phyloP scores from a whole-genome alignment of 1,139 yeast genomes.

The Debaryomyces psychrophilus region DNA sequence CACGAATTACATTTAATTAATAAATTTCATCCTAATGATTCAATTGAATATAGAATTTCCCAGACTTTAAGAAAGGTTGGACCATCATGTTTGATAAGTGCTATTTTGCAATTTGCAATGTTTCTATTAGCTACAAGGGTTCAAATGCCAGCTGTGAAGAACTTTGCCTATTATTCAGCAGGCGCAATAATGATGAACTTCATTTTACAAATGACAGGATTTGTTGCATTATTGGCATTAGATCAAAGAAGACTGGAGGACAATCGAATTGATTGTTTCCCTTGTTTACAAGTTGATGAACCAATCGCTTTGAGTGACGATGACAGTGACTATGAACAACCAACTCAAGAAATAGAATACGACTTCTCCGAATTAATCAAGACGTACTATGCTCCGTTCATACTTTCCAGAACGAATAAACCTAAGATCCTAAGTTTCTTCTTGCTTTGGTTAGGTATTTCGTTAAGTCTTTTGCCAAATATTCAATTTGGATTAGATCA shows the following conservation, averaged over 20 bases:
- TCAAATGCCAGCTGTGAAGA: conserved; percentile 93
- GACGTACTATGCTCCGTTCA: conserved; percentile 50
- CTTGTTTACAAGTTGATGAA: conserved; percentile 41
- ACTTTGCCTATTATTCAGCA: conserved; percentile 89
- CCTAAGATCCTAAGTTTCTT: conserved; percentile 58
- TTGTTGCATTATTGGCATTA: conserved; percentile 69
- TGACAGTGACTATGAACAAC: conserved; percentile 18
- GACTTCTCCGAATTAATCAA: conserved; percentile 30
- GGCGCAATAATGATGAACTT: conserved; percentile 83
- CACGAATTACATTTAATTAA: conserved; percentile 70
- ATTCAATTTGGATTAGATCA: conserved; percentile 85
- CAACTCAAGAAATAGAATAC: conserved; percentile 25
- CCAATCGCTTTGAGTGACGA: conserved; percentile 9
- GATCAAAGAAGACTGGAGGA: conserved; percentile 67
- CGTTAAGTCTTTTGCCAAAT: conserved; percentile 68
- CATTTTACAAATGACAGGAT: conserved; percentile 76
- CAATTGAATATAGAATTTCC: conserved; percentile 58
- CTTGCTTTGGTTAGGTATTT: conserved; percentile 63
- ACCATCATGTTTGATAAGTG: conserved; percentile 82
- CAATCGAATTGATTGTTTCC: conserved; percentile 60
- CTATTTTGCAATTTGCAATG: conserved; percentile 74
- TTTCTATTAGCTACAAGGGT: conserved; percentile 80
- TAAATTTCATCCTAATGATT: conserved; percentile 34
- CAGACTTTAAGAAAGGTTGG: conserved; percentile 73
- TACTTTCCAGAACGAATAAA: conserved; percentile 52